Base-by-base conservation (phyloP, 352 stramenopile species). In the Phytophthora lateralis region DNA sequence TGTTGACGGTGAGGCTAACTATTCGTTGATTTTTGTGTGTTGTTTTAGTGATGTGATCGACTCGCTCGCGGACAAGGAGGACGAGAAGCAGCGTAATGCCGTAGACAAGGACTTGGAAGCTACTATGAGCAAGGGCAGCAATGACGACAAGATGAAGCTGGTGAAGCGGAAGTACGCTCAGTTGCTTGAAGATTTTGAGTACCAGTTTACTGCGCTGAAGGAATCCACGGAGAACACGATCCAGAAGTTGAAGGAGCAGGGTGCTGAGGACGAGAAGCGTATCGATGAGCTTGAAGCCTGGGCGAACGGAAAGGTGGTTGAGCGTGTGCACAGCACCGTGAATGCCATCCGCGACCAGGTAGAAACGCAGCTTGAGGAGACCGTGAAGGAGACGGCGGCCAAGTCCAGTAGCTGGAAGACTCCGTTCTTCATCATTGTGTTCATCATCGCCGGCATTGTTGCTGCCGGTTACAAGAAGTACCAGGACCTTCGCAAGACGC, bases 401-500 rank as follows among this genome's bases (percentile, higher is more conserved):
- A 87, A 90, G 41, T 84, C 80, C 20, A 75, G 71, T 38, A 80
- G 86, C 59, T 95, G 86, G 86, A 92, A 93, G 73, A 87, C 72
- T 18, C 86, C 86, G 34, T 95, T 95, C 68, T 80, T 93, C 59
- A 52, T 93, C 54, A 72, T 95, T 52, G 55, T 95, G 56, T 51
- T 93, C 55, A 75, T 88, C 53, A 68, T 93, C 42, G 79, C 70
- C 20, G 84, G 67, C 7, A 27, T 90, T 53, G 68, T 78, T 5
- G 80, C 75, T n/a, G 73, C 56, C 14, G 80, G 69, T 20, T 95
- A 93, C 76, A 92, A 92, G 66, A 95, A 95, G 76, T 95, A 95
- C 76, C 84, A 95, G 63, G 82, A 93, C 54, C 65, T 95, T 59
- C 80, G 82, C 65, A 95, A 95, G 75, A 93, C 82, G 35, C 86